Base-by-base conservation (phyloP, 1,284 basidiomycete genomes). In the Testicularia cyperi region DNA sequence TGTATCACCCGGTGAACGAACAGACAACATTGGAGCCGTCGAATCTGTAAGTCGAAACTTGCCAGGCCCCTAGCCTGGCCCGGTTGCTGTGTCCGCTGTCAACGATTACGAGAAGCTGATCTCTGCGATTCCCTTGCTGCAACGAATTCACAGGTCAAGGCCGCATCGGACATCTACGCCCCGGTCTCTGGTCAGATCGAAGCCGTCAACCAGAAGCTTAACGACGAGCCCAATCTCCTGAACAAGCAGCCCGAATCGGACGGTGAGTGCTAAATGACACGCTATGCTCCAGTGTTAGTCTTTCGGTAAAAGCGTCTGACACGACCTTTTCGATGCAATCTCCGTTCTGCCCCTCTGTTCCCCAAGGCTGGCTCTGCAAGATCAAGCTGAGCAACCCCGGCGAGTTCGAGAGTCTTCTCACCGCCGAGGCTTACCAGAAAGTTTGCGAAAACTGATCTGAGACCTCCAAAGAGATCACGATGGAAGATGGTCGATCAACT, bases 141-240 rank as follows among this genome's bases (percentile, higher is more conserved):
- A n/a, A n/a, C n/a, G n/a, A n/a, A 9, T 13, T 9, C 5, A 25
- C 39, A 63, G 57, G 65, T 98, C 61, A 99, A 99, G 79, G 91
- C 92, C 29, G 91, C 92, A 24, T 95, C 92, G 6, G 92, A 96
- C 78, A 94, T 96, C 75, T 98, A 90, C 79, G 90, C 92, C 8
- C 95, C 94, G 26, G 84, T 97, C 30, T 89, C 90, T 5, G 95
- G 94, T 10, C 82, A 82, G 14, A 80, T 98, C 26, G 81, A 85
- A 61, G 85, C 85, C 70, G 84, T 96, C 70, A 98, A 98, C 79
- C 80, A 84, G 54, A 78, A 68, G 18, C 82, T 98, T 38, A 81
- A 82, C 37, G 81, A 80, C 29, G 80, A 87, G 72, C 90, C 92
- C 4, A 82, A 84, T 26, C 80, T 97, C 38, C 80, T 98, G 45